A percentile compares a stretch with the other conserved stretches of the same genome.
Conservation (phyloP, 2,329 filamentous ascomycete genomes). For the Malbranchea cinnamomea region DNA sequence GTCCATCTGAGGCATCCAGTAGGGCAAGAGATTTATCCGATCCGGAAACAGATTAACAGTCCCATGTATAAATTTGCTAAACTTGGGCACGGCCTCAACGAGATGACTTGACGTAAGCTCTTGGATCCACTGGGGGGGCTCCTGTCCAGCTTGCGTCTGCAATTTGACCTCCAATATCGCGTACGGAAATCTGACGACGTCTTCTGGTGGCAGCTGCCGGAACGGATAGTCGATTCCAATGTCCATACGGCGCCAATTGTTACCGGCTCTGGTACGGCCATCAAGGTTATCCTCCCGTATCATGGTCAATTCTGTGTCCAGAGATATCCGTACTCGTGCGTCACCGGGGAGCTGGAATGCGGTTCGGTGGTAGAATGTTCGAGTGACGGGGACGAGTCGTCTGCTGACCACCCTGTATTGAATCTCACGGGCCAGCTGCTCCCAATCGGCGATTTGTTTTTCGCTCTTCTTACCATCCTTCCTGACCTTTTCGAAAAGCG, state of each 20-base stretch:
- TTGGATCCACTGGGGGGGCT: conserved; percentile 91
- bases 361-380: conserved; percentile 95
- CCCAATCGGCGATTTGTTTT: conserved; percentile 77
- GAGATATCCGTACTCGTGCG: conserved; percentile 85
- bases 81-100: conserved; percentile 97
- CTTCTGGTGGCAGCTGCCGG: conserved; percentile 67
- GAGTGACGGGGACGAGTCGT: conserved; percentile 73
- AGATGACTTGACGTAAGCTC: conserved; percentile 86
- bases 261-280: conserved; percentile 56
- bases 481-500: conserved; percentile 91
- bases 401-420: conserved; percentile 87
- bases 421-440: conserved; percentile 77
- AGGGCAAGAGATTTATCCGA: conserved; percentile 79
- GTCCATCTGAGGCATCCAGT: conserved; percentile 98
- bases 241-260: conserved; percentile 94
- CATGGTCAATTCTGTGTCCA: conserved; percentile 94
- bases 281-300: conserved; percentile 89
- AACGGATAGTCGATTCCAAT: conserved; percentile 96
- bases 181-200: conserved; percentile 86
- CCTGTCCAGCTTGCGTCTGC: conserved; percentile 87
- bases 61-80: conserved; percentile 98
- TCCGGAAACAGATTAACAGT: conserved; percentile 74
- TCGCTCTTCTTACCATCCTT: conserved; percentile 89
- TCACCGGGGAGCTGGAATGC: conserved; percentile 96
- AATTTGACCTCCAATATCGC: conserved; percentile 94